Conservation (phyloP, 75 land plant genomes). For the Cunninghamia lanceolata region DNA sequence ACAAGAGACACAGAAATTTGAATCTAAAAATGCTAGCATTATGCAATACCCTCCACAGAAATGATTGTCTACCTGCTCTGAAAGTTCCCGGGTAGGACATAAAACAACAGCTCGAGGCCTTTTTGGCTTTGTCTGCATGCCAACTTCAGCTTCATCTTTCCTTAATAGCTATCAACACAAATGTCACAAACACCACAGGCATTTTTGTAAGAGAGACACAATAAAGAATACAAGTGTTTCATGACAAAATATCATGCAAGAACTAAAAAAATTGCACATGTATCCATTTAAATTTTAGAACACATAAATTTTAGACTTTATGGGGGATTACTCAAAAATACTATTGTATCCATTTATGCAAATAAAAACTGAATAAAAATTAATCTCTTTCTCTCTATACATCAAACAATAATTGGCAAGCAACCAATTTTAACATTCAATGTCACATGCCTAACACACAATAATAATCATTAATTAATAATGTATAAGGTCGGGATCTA, state of each 20-base stretch:
- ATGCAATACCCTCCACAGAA: not conserved
- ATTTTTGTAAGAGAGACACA: not conserved
- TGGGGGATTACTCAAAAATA: not conserved
- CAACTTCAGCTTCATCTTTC: constrained; percentile 68
- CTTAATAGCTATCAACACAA: constrained; percentile 52
- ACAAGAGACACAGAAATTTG: not conserved
- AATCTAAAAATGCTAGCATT: not conserved
- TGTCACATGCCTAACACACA: not conserved
- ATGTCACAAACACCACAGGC: not conserved
- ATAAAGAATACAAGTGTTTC: not conserved
- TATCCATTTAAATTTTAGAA: not conserved
- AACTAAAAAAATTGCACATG: not conserved
- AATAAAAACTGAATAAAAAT: not conserved
- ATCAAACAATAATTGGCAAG: not conserved
- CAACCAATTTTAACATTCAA: not conserved
- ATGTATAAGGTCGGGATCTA: not conserved
- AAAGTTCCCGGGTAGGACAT: constrained; percentile 88
- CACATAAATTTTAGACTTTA: not conserved
- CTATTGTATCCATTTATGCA: not conserved
- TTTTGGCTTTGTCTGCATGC: constrained; percentile 61
- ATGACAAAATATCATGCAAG: not conserved
- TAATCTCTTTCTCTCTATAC: not conserved
- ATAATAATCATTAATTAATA: not conserved
- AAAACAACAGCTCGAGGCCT: constrained; percentile 91
- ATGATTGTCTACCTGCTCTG: constrained; percentile 55